Conservation (phyloP, 169 alveolate species). For the Cryptosporidium xiaoi region DNA sequence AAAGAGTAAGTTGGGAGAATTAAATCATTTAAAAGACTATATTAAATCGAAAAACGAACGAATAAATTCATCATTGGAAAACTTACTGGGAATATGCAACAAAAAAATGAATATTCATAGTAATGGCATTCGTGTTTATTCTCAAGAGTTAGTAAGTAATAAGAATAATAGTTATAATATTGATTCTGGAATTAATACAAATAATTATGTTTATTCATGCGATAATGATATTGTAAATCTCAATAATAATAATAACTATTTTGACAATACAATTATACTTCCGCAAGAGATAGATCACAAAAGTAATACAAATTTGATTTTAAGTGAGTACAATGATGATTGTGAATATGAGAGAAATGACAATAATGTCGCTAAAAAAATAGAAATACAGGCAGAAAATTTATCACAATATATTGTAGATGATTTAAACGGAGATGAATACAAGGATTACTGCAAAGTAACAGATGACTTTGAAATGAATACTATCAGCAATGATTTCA, state of each 20-base stretch:
- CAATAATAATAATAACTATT: neutral
- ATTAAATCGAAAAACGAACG: slow-evolving; percentile 25
- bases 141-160: too few species aligned
- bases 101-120: slow-evolving; percentile 3
- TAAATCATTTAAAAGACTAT: slow-evolving; percentile 4
- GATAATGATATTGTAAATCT: neutral
- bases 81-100: slow-evolving; percentile 16
- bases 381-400: too few species aligned
- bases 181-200: too few species aligned
- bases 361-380: too few species aligned
- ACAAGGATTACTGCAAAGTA: too few species aligned
- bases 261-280: slow-evolving; percentile 49
- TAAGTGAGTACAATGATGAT: neutral
- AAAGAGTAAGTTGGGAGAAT: neutral
- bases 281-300: slow-evolving; percentile 21
- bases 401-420: too few species aligned
- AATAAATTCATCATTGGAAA: slow-evolving; percentile 53
- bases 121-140: neutral
- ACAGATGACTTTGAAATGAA: too few species aligned
- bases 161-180: too few species aligned
- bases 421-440: too few species aligned
- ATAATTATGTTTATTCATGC: too few species aligned
- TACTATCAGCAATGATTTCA: too few species aligned
- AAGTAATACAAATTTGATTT: neutral
- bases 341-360: neutral